These are phyloP conservation scores for Talaromyces trachyspermus DNA, from an alignment of 495 filamentous ascomycete genomes.

Conservation along the genomic window DNA sequence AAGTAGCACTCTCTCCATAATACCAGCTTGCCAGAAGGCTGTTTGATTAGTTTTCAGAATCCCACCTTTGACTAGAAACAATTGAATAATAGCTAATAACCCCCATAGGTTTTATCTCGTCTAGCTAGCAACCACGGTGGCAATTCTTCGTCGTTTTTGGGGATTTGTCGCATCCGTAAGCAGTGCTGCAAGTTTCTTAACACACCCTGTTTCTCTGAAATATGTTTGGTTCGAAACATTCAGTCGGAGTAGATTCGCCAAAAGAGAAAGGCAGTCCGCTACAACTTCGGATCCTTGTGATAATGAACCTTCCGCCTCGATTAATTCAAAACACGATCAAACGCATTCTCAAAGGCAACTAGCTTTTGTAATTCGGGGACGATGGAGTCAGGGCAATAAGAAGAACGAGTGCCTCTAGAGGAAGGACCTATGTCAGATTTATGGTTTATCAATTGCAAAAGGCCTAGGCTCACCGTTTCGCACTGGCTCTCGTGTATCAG, in stretches of 20 bases:
- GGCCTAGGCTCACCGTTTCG: constrained; percentile 60
- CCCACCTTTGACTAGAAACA: constrained; percentile 77
- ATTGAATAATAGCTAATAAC: constrained; percentile 70
- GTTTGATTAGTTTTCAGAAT: constrained; percentile 78
- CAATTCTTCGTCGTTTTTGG: constrained; percentile 52
- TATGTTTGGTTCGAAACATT: constrained; percentile 91
- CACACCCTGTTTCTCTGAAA: constrained; percentile 84
- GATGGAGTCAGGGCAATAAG: constrained; percentile 62
- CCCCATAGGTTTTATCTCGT: constrained; percentile 91
- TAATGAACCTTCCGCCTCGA: constrained; percentile 73
- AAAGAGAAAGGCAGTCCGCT: constrained; percentile 88
- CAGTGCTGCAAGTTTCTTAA: constrained; percentile 63
- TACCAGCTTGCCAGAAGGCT: constrained; percentile 73
- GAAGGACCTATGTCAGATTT: constrained; percentile 1
- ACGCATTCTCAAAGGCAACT: constrained; percentile 89
- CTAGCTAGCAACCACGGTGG: constrained; percentile 69
- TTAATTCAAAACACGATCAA: constrained; percentile 80
- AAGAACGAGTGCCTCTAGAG: constrained; percentile 56
- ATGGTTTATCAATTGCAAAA: neutral
- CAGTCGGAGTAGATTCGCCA: constrained; percentile 82
- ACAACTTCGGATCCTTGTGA: constrained; percentile 81
- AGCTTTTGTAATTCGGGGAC: constrained; percentile 84
- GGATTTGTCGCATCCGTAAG: constrained; percentile 55
- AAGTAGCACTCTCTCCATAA: constrained; percentile 74
- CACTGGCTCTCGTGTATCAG: constrained; percentile 81